A percentile compares a stretch with the other conserved stretches of the same genome.
These are phyloP conservation scores for Leccinum fuscescens DNA, from an alignment of 1,284 basidiomycete genomes.

Conservation along the genomic window DNA sequence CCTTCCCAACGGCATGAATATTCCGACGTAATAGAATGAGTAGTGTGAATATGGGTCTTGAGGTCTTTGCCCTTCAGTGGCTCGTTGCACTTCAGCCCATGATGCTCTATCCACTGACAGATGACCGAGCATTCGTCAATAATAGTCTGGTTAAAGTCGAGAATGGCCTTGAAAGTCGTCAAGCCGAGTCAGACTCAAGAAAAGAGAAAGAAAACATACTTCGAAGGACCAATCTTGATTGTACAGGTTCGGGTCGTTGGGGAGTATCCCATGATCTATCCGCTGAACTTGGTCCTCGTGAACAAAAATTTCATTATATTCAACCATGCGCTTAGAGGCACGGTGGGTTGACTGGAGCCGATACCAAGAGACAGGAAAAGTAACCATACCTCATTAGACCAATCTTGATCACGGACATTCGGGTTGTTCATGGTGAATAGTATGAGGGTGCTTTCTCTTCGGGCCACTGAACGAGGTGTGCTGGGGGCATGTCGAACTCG, in stretches of 20 bases:
- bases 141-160: slow-evolving; percentile 3
- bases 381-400: background rate
- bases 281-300: background rate
- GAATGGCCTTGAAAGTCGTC: background rate
- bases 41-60: slow-evolving; percentile 2
- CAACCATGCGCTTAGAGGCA: background rate
- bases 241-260: background rate
- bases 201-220: slow-evolving; percentile 1
- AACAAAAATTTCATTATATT: background rate
- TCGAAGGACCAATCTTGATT: background rate
- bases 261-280: background rate
- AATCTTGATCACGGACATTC: background rate
- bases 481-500: background rate
- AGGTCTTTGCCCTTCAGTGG: background rate
- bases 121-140: slow-evolving; percentile 2
- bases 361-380: background rate
- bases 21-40: slow-evolving; percentile 8
- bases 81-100: slow-evolving; percentile 1
- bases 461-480: background rate
- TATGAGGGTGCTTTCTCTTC: background rate
- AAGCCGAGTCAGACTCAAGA: background rate
- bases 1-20: slow-evolving; percentile 15
- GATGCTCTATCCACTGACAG: slow-evolving; percentile 11
- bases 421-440: background rate
- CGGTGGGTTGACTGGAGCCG: background rate